Base-by-base conservation (phyloP, 176 grass and related monocot species). In the Zoysia pacifica region DNA sequence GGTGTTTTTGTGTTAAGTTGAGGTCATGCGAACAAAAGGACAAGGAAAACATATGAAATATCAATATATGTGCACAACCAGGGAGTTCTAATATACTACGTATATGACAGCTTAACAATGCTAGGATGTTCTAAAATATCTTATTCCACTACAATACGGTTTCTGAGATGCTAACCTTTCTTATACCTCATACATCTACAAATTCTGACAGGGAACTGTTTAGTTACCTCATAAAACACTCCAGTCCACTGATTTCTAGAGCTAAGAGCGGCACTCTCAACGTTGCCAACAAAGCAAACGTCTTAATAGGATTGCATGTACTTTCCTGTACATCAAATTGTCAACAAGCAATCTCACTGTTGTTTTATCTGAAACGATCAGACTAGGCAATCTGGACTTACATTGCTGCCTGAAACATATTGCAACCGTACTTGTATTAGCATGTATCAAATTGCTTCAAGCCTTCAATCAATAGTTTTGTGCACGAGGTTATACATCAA, bases 401-500 rank as follows among this genome's bases (percentile, higher is more conserved):
- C 86, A 74, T 16, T 52, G 4, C n/a, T 62, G 37, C 15, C 7
- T 11, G 48, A 49, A 79, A 38, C 52, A 68, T 35, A 73, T 14
- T 76, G 71, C 60, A 79, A 78, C 70, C 13, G 36, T 69, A 72
- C 18, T 51, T 82, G 44, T 10, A 42, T 83, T 60, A 60, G 36
- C 51, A 79, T 63, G 79, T n/a, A 35, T 42, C 4, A 70, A 65
- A 62, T 3, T 39, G 7, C 14, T 19, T 75, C 2, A 6, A 64
- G 0, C 9, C 14, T 19, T 75, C 2, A 6, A 64, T 1, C 9
- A 64, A 49, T 70, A 65, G 49, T 58, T 47, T 80, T 56, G 48
- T 63, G 73, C 60, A 50, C 48, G 84, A 83, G 47, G 55, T 53
- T 76, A 84, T 71, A 89, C 18, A 85, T 39, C 43, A 81, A 76